These are phyloP conservation scores for Penicillium samsonianum DNA, from an alignment of 495 filamentous ascomycete genomes.

Conservation along the genomic window DNA sequence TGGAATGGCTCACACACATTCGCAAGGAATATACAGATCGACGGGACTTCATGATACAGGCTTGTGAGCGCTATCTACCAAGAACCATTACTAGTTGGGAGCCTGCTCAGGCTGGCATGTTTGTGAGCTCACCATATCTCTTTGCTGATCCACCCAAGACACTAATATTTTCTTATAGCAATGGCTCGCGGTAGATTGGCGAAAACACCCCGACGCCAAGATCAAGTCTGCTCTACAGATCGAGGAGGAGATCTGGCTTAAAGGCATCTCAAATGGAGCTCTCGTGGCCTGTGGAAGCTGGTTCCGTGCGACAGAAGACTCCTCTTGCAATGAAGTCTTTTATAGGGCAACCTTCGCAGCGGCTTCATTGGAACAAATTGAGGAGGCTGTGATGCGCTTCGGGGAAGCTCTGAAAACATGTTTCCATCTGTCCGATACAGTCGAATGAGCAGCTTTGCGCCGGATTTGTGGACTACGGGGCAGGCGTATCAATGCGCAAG, in stretches of 20 bases:
- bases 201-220: neutral
- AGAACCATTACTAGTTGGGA: slow-evolving; percentile 70
- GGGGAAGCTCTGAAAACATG: neutral
- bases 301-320: neutral
- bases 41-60: slow-evolving; percentile 42
- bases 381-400: neutral
- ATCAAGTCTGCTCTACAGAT: neutral
- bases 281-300: slow-evolving; percentile 4
- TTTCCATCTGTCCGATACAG: too few species aligned
- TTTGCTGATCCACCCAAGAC: neutral
- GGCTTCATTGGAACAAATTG: slow-evolving; percentile 2
- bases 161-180: slow-evolving; percentile 31
- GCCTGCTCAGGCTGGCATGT: slow-evolving; percentile 79
- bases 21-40: slow-evolving; percentile 65
- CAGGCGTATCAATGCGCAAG: too few species aligned
- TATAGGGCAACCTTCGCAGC: slow-evolving; percentile 5
- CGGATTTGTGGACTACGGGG: too few species aligned
- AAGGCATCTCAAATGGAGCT: neutral
- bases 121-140: slow-evolving; percentile 34
- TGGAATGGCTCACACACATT: slow-evolving; percentile 75
- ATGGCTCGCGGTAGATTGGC: slow-evolving; percentile 32
- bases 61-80: slow-evolving; percentile 69
- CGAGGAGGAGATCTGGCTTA: neutral
- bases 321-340: neutral
- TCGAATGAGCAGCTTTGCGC: too few species aligned